These are phyloP conservation scores for Striga asiatica DNA, from an alignment of 257 asterid species.

Conservation along the genomic window DNA sequence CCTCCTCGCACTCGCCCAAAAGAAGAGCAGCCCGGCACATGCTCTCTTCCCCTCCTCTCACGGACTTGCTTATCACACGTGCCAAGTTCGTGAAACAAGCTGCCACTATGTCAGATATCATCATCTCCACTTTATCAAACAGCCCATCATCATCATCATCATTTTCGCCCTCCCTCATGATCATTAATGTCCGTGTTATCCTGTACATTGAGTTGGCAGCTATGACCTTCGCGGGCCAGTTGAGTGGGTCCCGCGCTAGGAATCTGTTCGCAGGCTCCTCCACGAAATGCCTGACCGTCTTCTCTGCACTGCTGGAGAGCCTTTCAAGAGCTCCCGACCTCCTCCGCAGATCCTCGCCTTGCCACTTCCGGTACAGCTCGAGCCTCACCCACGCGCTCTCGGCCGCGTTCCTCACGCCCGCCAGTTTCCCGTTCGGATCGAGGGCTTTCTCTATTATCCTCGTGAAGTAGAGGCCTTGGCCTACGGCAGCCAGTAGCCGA, in stretches of 20 bases:
- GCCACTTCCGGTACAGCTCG: conserved; percentile 28
- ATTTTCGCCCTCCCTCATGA: background rate
- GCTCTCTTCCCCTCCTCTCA: conserved; percentile 22
- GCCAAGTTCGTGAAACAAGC: conserved; percentile 31
- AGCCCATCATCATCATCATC: conserved; percentile 7
- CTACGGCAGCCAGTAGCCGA: conserved; percentile 17
- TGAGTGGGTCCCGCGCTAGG: background rate
- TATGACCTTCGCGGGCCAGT: conserved; percentile 26
- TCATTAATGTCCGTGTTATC: conserved; percentile 17
- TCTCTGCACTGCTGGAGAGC: background rate
- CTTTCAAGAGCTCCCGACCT: background rate
- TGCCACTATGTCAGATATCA: conserved; percentile 31
- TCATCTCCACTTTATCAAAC: conserved; percentile 20
- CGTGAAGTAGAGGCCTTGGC: conserved; percentile 27
- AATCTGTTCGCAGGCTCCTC: background rate
- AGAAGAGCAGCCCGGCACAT: conserved; percentile 18
- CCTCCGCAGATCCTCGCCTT: background rate
- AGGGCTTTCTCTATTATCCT: conserved; percentile 25
- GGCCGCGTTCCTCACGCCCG: conserved; percentile 28
- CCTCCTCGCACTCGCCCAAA: conserved; percentile 24
- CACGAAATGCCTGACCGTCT: background rate
- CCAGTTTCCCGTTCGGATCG: conserved; percentile 14
- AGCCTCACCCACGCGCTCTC: conserved; percentile 23
- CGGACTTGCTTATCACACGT: conserved; percentile 13
- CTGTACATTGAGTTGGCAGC: conserved; percentile 35